Percentiles rank a stretch among this genome's conserved stretches.
These are phyloP conservation scores for Thielaviopsis cerberus DNA, from an alignment of 2,329 filamentous ascomycete species.

Conservation along the genomic window DNA sequence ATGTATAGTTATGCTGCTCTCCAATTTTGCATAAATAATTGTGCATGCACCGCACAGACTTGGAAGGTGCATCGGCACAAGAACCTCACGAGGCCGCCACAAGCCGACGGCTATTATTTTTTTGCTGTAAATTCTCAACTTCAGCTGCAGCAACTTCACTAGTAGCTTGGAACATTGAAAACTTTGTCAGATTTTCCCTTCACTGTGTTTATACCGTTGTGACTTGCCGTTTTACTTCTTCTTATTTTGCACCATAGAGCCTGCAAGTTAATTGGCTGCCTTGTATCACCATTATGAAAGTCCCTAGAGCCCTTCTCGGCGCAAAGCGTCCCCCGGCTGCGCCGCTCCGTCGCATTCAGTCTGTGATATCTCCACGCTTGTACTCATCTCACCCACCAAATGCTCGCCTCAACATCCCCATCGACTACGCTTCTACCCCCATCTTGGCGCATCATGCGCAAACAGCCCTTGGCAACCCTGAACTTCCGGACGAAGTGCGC, in stretches of 20 bases:
- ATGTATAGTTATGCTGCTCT: not conserved
- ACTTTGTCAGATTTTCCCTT: not conserved
- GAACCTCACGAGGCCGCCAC: constrained; percentile 5
- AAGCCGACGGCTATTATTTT: constrained; percentile 2
- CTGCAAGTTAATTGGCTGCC: not conserved
- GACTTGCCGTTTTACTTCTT: not conserved
- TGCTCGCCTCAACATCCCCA: constrained; percentile 60
- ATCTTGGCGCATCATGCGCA: constrained; percentile 66
- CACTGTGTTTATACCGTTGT: not conserved
- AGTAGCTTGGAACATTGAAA: not conserved
- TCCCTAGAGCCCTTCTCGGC: not conserved
- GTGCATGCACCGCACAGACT: not conserved
- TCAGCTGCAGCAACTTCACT: not conserved
- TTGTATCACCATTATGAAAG: not conserved
- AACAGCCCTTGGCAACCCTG: constrained; percentile 48
- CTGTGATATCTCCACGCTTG: constrained; percentile 2
- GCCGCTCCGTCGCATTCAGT: not conserved
- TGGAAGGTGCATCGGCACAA: constrained; percentile 7
- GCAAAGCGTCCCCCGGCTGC: not conserved
- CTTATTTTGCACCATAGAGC: not conserved
- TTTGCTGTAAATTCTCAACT: not conserved
- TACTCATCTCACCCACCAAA: constrained; percentile 41
- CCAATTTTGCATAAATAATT: not conserved
- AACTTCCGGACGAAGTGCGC: constrained; percentile 47
- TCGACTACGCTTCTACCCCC: constrained; percentile 69